A percentile compares a stretch with the other conserved stretches of the same genome.
Conservation (phyloP, 2,329 filamentous ascomycete genomes). For the Fusarium coicis region DNA sequence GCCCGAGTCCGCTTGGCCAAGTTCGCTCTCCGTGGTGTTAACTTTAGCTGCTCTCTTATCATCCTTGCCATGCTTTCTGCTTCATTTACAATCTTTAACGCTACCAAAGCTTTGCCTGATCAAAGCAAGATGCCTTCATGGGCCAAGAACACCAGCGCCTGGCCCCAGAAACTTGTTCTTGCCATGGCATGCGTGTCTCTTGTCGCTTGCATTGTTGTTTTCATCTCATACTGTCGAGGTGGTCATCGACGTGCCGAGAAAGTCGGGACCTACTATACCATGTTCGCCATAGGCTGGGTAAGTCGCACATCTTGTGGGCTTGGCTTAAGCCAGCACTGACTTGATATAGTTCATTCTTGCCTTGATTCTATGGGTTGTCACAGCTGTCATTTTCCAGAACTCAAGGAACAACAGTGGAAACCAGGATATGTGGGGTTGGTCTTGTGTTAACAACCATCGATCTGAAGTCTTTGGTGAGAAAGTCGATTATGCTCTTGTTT, state of each 20-base stretch:
- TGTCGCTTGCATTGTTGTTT: conserved; percentile 79
- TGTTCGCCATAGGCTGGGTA: conserved; percentile 87
- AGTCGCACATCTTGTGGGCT: conserved; percentile 17
- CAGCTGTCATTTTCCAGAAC: conserved; percentile 85
- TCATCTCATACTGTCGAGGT: conserved; percentile 87
- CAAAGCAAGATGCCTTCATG: conserved; percentile 87
- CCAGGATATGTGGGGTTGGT: conserved; percentile 98
- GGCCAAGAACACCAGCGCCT: conserved; percentile 81
- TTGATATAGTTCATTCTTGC: conserved; percentile 78
- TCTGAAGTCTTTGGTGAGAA: conserved; percentile 80
- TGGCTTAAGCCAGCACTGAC: conserved; percentile 5
- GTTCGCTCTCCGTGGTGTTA: conserved; percentile 92
- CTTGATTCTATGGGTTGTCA: conserved; percentile 90
- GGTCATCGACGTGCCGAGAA: conserved; percentile 92
- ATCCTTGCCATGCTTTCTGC: conserved; percentile 89
- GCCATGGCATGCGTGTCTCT: conserved; percentile 84
- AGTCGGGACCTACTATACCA: conserved; percentile 92
- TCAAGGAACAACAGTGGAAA: conserved; percentile 75
- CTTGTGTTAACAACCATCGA: conserved; percentile 90
- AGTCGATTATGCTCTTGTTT: conserved; percentile 89
- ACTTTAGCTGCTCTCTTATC: conserved; percentile 96
- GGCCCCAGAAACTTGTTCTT: conserved; percentile 90
- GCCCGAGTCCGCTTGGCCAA: conserved; percentile 91
- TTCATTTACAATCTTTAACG: conserved; percentile 93
- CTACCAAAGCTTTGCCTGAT: conserved; percentile 78